Percentiles rank a stretch among this genome's conserved stretches.
Conservation (phyloP, 148 eudicot genomes). For the Camellia sinensis region DNA sequence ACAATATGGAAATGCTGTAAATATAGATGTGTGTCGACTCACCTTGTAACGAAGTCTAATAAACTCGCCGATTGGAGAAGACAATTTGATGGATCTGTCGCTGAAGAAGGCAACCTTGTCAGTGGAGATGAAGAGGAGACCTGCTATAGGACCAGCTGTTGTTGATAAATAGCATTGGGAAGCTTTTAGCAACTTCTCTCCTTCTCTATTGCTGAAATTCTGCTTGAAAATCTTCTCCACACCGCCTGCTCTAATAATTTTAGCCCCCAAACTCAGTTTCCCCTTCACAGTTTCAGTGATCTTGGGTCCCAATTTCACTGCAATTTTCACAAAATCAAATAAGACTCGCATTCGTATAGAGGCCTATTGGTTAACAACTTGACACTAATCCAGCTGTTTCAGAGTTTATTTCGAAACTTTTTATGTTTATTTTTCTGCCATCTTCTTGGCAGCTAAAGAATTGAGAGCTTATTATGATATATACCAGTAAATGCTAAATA, state of each 20-base stretch:
- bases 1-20: neutral
- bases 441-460: no score
- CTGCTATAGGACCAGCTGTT: constrained; percentile 50
- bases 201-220: constrained; percentile 33
- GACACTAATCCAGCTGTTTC: no score
- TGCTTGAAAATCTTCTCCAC: constrained; percentile 37
- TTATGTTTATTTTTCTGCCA: no score
- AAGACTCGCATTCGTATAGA: no score
- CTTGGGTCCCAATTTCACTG: constrained; percentile 24
- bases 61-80: constrained; percentile 26
- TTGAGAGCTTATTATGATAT: no score
- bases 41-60: constrained; percentile 46
- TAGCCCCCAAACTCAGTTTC: constrained; percentile 40
- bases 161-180: constrained; percentile 46
- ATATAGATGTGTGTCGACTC: neutral
- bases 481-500: no score
- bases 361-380: no score
- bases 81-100: constrained; percentile 34
- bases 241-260: constrained; percentile 29
- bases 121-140: constrained; percentile 46
- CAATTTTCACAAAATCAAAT: neutral
- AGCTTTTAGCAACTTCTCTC: constrained; percentile 41
- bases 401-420: no score
- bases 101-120: constrained; percentile 48
- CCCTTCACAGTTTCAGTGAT: constrained; percentile 30